Percentiles rank a stretch among this genome's conserved stretches.
These are phyloP conservation scores for Sphenostylis stenocarpa DNA, from an alignment of 306 rosid species.

Conservation along the genomic window DNA sequence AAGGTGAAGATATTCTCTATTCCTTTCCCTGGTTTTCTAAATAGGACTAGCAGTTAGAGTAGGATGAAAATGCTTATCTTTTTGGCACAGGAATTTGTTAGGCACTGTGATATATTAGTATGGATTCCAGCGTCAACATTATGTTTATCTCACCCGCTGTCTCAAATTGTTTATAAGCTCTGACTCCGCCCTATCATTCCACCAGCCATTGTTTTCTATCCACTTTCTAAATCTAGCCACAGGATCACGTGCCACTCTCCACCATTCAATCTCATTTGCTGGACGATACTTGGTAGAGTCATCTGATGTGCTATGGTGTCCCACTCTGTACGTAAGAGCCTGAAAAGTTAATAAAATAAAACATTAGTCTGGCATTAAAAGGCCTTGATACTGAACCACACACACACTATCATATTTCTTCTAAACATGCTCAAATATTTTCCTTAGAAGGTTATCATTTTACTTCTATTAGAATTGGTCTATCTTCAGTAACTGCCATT, in stretches of 20 bases:
- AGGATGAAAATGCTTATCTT: neutral
- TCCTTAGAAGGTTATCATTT: neutral
- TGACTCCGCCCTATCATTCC: constrained; percentile 64
- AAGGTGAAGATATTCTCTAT: neutral
- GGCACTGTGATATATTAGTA: neutral
- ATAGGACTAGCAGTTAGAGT: neutral
- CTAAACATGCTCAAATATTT: neutral
- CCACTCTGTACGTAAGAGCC: constrained; percentile 93
- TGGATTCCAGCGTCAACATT: neutral
- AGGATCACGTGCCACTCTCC: constrained; percentile 73
- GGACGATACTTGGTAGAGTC: constrained; percentile 95
- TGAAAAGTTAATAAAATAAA: constrained; percentile 34
- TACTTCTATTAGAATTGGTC: constrained; percentile 89
- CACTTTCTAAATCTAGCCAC: constrained; percentile 85
- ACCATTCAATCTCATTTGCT: constrained; percentile 71
- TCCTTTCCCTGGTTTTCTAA: constrained; percentile 2
- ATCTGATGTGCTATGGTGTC: constrained; percentile 97
- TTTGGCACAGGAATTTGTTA: neutral
- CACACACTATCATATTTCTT: neutral
- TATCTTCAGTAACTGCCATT: constrained; percentile 75
- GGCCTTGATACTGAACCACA: constrained; percentile 2
- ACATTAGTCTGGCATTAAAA: constrained; percentile 23
- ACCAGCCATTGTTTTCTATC: constrained; percentile 88
- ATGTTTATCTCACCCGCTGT: constrained; percentile 56
- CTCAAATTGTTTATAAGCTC: constrained; percentile 61